These are phyloP conservation scores for Ramichloridium luteum DNA, from an alignment of 2,329 filamentous ascomycete species.

Conservation along the genomic window DNA sequence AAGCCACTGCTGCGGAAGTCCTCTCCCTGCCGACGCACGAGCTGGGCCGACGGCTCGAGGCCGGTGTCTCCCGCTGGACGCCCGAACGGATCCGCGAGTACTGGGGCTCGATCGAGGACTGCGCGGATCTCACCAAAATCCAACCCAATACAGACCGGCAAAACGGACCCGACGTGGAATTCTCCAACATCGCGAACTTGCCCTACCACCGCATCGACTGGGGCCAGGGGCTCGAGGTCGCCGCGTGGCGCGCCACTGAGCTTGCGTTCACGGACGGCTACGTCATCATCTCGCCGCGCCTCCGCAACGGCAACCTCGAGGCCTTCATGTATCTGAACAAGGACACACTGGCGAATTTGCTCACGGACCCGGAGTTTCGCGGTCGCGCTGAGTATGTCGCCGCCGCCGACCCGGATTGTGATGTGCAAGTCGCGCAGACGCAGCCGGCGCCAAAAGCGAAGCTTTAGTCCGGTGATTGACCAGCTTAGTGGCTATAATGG, in stretches of 20 bases:
- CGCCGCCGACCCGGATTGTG: constrained; percentile 3
- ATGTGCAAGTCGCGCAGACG: constrained; percentile 4
- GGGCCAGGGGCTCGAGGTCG: constrained; percentile 7
- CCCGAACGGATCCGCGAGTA: constrained; percentile 8
- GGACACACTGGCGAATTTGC: constrained; percentile 6
- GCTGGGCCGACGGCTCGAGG: constrained; percentile 6
- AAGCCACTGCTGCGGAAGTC: constrained; percentile 7
- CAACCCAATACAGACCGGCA: constrained; percentile 9
- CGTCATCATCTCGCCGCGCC: constrained; percentile 2
- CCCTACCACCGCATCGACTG: constrained; percentile 8
- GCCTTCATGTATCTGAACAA: constrained; percentile 4
- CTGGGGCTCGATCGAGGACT: constrained; percentile 11
- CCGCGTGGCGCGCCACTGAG: constrained; percentile 2
- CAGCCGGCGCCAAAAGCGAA: constrained; percentile 3
- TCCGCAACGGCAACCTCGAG: constrained; percentile 4
- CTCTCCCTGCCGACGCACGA: constrained; percentile 1
- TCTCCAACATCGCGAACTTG: constrained; percentile 5
- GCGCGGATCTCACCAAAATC: constrained; percentile 5
- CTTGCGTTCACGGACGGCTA: constrained; percentile 9
- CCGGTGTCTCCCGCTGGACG: constrained; percentile 8
- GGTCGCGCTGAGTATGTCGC: constrained; percentile 7
- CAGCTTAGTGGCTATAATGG: no score
- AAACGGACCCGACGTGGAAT: constrained; percentile 10
- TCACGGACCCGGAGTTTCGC: constrained; percentile 9
- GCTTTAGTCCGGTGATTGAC: no score